Evolutionary conservation across 768 basidiomycete genomes (phyloP).

Genomic region (Pleurotus platypus): DNA sequence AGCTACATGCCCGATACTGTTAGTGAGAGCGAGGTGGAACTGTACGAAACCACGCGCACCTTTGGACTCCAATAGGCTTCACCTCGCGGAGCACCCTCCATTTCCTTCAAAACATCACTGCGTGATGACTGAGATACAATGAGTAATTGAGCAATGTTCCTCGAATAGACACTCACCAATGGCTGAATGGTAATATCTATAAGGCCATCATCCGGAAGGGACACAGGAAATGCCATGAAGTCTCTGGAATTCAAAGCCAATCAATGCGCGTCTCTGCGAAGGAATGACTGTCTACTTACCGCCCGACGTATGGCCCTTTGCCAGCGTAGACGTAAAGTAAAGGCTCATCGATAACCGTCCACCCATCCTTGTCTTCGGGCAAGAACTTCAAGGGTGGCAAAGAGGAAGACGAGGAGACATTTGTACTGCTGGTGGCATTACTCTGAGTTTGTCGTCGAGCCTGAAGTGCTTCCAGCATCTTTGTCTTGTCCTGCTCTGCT

Average conservation of each 20-base stretch:
- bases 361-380: slow-evolving; percentile 49
- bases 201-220: slow-evolving; percentile 72
- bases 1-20: slow-evolving; percentile 36
- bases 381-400: slow-evolving; percentile 47
- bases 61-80: slow-evolving; percentile 56
- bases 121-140: slow-evolving; percentile 39
- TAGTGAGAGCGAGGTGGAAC: slow-evolving; percentile 8
- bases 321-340: slow-evolving; percentile 72
- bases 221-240: slow-evolving; percentile 82
- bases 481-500: slow-evolving; percentile 64
- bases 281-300: slow-evolving; percentile 32
- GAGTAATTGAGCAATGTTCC: not conserved
- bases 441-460: slow-evolving; percentile 29
- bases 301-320: slow-evolving; percentile 71
- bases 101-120: slow-evolving; percentile 43
- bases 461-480: slow-evolving; percentile 56
- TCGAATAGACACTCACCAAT: slow-evolving; percentile 36
- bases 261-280: not conserved
- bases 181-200: slow-evolving; percentile 72
- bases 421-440: slow-evolving; percentile 10
- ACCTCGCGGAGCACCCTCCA: slow-evolving; percentile 64
- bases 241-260: slow-evolving; percentile 37
- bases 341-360: slow-evolving; percentile 69
- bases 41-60: slow-evolving; percentile 31
- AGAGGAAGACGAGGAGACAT: slow-evolving; percentile 13